Base-by-base conservation (phyloP, 352 stramenopile species). In the Phytophthora sansomeana region DNA sequence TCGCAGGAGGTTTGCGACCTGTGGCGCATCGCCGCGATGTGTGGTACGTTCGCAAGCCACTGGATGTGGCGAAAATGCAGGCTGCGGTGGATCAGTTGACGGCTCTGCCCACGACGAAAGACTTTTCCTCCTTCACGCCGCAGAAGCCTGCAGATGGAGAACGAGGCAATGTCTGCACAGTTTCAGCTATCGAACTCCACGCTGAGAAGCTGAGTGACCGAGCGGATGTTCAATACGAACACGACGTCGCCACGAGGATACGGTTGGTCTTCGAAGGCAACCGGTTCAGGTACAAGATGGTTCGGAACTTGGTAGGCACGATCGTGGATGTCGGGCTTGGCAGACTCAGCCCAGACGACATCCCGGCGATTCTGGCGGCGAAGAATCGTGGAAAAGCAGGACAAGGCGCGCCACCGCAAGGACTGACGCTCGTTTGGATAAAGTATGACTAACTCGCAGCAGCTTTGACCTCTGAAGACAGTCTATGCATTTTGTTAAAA, bases 221-320 rank as follows among this genome's bases (percentile, higher is more conserved):
- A 43, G 63, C 16, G 28, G 53, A 72, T 7, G 44, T 10, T 14
- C 55, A 80, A 32, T 67, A 74, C 41, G 54, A 78, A 43, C 63
- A 73, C 8, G 73, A 77, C 9, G 47, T 72, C 17, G 32, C 55
- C 59, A 71, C 29, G 43, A 66, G 41, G 24, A 79, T 93, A 63
- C 50, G 69, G 2, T 56, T 96, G 9, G 67, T 75, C 19, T 85
- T 96, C 32, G 67, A 81, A 29, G 87, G 87, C 28, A 75, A 92
- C 47, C 78, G 85, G 8, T 96, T 96, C 58, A 68, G 89, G 38
- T 96, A 96, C 70, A 93, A 90, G 32, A 96, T 96, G 87, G 83
- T 96, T 54, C 84, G 87, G 17, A 94, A 85, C 48, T 72, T 96
- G 11, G 87, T 93, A 17, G 87, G 87, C 11, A 89, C 86, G 19